A percentile compares a stretch with the other conserved stretches of the same genome.
Conservation (phyloP, 2,329 filamentous ascomycete genomes). For the Pseudogymnoascus sp. region DNA sequence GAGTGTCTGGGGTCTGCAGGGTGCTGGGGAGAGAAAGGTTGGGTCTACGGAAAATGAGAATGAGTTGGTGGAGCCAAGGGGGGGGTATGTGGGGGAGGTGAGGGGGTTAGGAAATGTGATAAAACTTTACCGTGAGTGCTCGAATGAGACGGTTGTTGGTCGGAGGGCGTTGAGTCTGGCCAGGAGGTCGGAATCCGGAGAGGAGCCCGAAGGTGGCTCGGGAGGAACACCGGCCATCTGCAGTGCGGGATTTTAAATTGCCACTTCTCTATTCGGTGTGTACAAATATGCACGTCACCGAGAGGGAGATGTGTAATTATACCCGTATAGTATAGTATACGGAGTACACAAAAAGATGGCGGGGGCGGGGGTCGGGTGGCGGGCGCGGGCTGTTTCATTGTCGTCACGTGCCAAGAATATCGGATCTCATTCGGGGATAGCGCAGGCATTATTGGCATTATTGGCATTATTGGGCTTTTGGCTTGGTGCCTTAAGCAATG, state of each 20-base stretch:
- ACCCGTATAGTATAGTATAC: no score
- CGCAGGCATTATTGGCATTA: background rate
- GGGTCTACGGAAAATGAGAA: background rate
- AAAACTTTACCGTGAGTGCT: background rate
- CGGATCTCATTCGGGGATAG: no score
- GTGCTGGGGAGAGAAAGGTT: background rate
- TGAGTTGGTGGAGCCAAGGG: background rate
- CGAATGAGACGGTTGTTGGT: conserved; percentile 1
- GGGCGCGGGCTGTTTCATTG: no score
- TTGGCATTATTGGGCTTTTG: background rate
- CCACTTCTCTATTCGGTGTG: no score
- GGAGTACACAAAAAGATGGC: no score
- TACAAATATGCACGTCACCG: no score
- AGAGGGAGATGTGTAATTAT: no score
- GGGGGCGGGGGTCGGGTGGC: no score
- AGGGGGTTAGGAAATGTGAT: background rate
- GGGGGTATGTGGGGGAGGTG: background rate
- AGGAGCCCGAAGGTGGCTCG: no score
- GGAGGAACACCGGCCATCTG: no score
- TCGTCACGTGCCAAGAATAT: no score
- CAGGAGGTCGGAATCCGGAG: background rate
- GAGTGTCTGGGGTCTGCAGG: background rate
- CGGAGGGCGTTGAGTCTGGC: conserved; percentile 8
- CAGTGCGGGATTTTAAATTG: no score
- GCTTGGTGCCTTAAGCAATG: background rate